These are phyloP conservation scores for Rhododendron mucronatum DNA, from an alignment of 148 eudicot genomes.

Conservation along the genomic window DNA sequence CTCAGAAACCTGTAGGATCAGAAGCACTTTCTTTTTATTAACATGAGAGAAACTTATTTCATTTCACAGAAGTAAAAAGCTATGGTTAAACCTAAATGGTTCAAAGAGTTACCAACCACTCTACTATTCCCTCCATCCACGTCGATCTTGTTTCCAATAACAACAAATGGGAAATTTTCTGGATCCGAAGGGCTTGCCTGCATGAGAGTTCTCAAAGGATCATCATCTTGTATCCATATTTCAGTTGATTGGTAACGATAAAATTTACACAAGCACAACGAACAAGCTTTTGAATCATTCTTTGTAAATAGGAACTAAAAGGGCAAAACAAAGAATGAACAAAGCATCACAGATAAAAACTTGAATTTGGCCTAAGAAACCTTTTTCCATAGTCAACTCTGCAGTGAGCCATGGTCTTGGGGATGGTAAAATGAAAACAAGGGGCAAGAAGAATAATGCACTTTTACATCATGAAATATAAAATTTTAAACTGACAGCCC, in stretches of 20 bases:
- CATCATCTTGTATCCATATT: neutral
- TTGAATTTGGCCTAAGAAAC: neutral
- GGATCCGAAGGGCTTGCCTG: constrained; percentile 99
- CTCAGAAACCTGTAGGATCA: constrained; percentile 69
- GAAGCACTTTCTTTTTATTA: constrained; percentile 2
- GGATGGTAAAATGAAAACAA: neutral
- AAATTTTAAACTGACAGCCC: too few species aligned
- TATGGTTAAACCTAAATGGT: neutral
- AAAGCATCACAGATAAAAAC: neutral
- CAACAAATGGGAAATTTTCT: constrained; percentile 95
- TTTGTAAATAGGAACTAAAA: neutral
- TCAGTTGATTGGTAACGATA: neutral
- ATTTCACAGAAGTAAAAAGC: neutral
- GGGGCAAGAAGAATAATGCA: neutral
- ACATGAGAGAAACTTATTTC: neutral
- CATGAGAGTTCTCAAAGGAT: constrained; percentile 10
- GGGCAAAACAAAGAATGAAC: neutral
- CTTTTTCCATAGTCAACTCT: constrained; percentile 1
- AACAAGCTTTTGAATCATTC: neutral
- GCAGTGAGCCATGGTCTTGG: neutral
- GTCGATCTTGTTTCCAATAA: constrained; percentile 87
- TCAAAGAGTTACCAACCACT: constrained; percentile 48
- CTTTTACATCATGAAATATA: neutral
- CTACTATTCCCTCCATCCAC: constrained; percentile 89
- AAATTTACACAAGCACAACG: neutral